phyloP scores from a whole-genome alignment of 345 rosid genomes.

The Eucalyptus sp. region DNA sequence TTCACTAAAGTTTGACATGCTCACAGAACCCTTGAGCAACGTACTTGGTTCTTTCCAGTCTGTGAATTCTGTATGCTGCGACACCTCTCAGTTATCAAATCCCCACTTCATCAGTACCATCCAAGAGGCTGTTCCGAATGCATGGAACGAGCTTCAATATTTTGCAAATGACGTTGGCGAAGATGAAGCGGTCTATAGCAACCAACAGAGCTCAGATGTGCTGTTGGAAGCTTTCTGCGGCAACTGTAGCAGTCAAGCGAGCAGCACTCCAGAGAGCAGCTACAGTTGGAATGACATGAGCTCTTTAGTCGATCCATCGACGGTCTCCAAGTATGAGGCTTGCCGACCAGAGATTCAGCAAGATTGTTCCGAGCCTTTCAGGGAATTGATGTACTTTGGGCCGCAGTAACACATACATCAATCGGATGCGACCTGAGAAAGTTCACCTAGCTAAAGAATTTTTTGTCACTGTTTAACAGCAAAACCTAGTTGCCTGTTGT shows the following conservation, averaged over 20 bases:
- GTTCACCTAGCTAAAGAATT: not conserved
- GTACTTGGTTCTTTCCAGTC: not conserved
- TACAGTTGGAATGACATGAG: not conserved
- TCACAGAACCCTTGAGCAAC: not conserved
- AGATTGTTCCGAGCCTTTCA: not conserved
- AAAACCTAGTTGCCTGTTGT: not conserved
- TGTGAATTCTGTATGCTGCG: not conserved
- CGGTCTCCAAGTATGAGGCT: not conserved
- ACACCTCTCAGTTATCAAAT: not conserved
- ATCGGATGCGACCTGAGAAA: not conserved
- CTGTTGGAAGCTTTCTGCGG: not conserved
- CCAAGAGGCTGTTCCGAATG: not conserved
- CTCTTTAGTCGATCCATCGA: not conserved
- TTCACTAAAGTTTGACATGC: not conserved
- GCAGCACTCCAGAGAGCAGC: not conserved
- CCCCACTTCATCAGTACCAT: not conserved
- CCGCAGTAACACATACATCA: not conserved
- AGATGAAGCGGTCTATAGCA: not conserved
- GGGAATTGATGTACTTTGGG: not conserved
- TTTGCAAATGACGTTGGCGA: not conserved
- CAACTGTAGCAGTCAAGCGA: not conserved
- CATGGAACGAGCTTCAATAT: not conserved
- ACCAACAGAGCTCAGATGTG: not conserved
- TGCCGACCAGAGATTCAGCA: not conserved
- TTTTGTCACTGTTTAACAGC: not conserved